Evolutionary conservation across 106 monocot species (phyloP).

Genomic region (Cymbidium sinense): DNA sequence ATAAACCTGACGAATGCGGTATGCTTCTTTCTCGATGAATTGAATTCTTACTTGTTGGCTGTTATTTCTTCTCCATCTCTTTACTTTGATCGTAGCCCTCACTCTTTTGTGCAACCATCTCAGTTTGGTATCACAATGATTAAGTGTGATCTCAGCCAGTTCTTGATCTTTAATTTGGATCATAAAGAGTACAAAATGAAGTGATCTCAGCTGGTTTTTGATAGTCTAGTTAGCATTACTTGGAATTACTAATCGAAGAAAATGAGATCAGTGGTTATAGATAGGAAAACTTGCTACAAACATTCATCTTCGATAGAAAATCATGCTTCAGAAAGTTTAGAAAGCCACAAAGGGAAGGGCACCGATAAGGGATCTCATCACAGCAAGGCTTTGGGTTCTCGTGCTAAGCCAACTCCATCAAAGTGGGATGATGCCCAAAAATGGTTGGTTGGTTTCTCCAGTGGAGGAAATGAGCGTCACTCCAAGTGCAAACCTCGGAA

Average conservation of each 20-base stretch:
- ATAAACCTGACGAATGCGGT: not conserved
- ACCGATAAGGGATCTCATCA: slow-evolving; percentile 11
- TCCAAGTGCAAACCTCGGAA: slow-evolving; percentile 53
- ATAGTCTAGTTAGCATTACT: not conserved
- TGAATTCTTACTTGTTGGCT: not conserved
- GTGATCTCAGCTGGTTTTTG: not conserved
- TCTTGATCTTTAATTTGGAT: not conserved
- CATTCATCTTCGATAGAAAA: slow-evolving; percentile 10
- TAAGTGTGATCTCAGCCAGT: not conserved
- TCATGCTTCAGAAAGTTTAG: slow-evolving; percentile 20
- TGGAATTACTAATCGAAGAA: not conserved
- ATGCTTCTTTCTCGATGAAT: not conserved
- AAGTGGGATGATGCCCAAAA: slow-evolving; percentile 99
- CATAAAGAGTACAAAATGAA: not conserved
- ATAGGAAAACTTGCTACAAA: slow-evolving; percentile 35
- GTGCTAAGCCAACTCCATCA: slow-evolving; percentile 70
- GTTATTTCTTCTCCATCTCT: not conserved
- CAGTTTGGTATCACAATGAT: not conserved
- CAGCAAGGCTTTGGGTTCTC: slow-evolving; percentile 35
- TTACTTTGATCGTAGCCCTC: not conserved
- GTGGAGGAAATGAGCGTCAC: slow-evolving; percentile 10
- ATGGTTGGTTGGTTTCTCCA: slow-evolving; percentile 70
- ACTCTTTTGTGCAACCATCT: too few species aligned
- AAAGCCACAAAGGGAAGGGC: slow-evolving; percentile 32
- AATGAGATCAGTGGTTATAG: slow-evolving; percentile 39